Base-by-base conservation (phyloP, 2,329 filamentous ascomycete genomes). In the Trichoderma semiorbis region DNA sequence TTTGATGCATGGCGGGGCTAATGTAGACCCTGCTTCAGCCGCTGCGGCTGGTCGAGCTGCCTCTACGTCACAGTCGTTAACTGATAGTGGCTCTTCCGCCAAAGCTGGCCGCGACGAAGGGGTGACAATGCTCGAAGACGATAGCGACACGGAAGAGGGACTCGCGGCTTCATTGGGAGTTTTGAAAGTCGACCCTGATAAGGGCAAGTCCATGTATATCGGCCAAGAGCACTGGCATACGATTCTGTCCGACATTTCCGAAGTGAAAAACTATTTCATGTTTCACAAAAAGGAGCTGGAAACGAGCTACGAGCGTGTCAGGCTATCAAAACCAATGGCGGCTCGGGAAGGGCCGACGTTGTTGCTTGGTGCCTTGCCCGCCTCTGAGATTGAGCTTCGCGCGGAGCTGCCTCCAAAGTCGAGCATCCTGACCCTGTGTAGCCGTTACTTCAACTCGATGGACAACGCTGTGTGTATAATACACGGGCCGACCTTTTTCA, bases 251-350 rank as follows among this genome's bases (percentile, higher is more conserved):
- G 93, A 95, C 80, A 96, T 99, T 74, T 87, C 93, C 11, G 96
- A 99, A 83, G 95, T 99, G 30, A 97, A 95, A 79, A 95, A 92
- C 76, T 98, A 96, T 82, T 98, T 97, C 77, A 83, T 84, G 21
- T 89, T 87, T 43, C 94, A 98, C 82, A 97, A 96, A 80, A 95
- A 96, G 78, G 94, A 98, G 75, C 87, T 95, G 72, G 93, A 97
- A 78, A 91, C 90, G 72, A 94, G 95, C 76, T 90, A 93, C 76
- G 90, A 93, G 76, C 92, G 90, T 76, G 90, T 97, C 66, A 88
- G 91, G 79, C 89, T 89, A 58, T 89, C 89, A 50, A 93, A 92
- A 76, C 86, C 90, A 18, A 83, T 83, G 32, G 83, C 84, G 3
- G 86, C 88, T 32, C 84, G 83, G 47, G 89, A 90, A 72, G 92